phyloP scores from a whole-genome alignment of 148 eudicot genomes.

The Camellia japonica region DNA sequence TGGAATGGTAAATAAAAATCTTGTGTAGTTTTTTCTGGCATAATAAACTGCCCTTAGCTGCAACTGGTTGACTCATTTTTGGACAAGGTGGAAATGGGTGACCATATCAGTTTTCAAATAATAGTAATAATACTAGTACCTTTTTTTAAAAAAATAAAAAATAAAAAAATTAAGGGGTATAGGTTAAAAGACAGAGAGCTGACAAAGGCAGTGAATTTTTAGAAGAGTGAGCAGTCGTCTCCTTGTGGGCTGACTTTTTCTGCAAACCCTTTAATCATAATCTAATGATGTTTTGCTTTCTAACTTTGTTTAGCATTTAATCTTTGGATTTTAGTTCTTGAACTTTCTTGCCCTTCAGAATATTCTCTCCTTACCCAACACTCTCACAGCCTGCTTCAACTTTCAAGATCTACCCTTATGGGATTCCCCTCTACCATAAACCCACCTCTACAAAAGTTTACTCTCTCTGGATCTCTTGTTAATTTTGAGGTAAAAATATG shows the following conservation, averaged over 20 bases:
- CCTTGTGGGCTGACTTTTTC: slow-evolving; percentile 80
- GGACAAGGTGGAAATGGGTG: not conserved
- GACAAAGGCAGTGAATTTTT: slow-evolving; percentile 85
- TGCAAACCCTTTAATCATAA: slow-evolving; percentile 62
- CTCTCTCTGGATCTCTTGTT: slow-evolving; percentile 27
- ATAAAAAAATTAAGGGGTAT: slow-evolving; percentile 5
- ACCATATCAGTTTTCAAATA: not conserved
- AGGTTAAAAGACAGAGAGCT: slow-evolving; percentile 44
- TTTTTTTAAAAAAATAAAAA: too few species aligned
- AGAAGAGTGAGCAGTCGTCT: slow-evolving; percentile 59
- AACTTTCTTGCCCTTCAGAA: slow-evolving; percentile 51
- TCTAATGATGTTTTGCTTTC: slow-evolving; percentile 67
- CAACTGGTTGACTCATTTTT: not conserved
- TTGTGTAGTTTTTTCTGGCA: too few species aligned
- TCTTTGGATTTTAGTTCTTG: slow-evolving; percentile 80
- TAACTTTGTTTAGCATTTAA: slow-evolving; percentile 46
- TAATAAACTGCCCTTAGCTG: too few species aligned
- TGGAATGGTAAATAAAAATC: not conserved
- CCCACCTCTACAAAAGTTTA: too few species aligned
- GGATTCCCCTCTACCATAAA: not conserved
- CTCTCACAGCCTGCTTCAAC: slow-evolving; percentile 37
- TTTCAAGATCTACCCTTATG: slow-evolving; percentile 49
- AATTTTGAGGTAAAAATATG: slow-evolving; percentile 10
- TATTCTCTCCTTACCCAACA: slow-evolving; percentile 67
- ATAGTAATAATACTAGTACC: not conserved